Conservation (phyloP, 306 rosid species). For the Castanea mollissima region DNA sequence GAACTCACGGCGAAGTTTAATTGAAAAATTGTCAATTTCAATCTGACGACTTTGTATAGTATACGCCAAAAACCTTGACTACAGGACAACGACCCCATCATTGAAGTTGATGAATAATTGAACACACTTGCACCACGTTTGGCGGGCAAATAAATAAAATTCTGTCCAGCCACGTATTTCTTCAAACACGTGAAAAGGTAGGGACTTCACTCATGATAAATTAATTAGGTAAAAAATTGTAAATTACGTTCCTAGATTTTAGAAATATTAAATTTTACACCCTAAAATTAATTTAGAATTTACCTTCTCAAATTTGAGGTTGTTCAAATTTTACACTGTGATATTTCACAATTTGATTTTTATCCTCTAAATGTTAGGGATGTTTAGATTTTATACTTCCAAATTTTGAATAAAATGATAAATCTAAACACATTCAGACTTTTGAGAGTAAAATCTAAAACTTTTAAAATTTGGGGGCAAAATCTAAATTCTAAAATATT, state of each 20-base stretch:
- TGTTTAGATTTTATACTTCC: rapidly evolving
- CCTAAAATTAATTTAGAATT: too few species aligned
- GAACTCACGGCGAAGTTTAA: too few species aligned
- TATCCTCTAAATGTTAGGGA: rapidly evolving
- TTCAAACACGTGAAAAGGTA: neutral
- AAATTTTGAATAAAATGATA: too few species aligned
- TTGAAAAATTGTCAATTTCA: too few species aligned
- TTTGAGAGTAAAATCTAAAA: too few species aligned
- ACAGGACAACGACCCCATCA: neutral
- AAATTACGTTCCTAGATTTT: too few species aligned
- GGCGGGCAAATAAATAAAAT: neutral
- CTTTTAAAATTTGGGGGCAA: too few species aligned
- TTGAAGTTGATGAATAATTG: neutral
- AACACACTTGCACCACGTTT: neutral
- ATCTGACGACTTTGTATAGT: neutral
- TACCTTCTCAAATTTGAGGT: rapidly evolving
- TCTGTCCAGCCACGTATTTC: neutral
- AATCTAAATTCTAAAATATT: too few species aligned
- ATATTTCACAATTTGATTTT: rapidly evolving
- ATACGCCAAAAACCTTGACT: neutral
- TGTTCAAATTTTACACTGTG: rapidly evolving
- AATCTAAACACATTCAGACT: too few species aligned
- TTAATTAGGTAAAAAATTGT: too few species aligned
- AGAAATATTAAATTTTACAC: too few species aligned
- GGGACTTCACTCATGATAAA: neutral